A percentile compares a stretch with the other conserved stretches of the same genome.
Conservation (phyloP, 495 filamentous ascomycete species). For the Elasticomyces elasticus region DNA sequence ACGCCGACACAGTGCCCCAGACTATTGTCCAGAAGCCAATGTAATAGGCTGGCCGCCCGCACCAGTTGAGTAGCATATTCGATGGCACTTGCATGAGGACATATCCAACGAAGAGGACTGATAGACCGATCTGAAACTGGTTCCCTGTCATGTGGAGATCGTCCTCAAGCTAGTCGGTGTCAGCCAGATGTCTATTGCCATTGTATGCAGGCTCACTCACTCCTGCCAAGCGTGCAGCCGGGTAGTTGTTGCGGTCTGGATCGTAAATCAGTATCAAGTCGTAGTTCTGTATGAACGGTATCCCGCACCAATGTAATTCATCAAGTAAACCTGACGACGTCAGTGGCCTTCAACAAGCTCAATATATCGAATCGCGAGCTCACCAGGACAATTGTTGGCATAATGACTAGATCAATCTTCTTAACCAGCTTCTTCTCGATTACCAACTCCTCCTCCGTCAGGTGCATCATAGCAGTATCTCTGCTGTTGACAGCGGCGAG, state of each 20-base stretch:
- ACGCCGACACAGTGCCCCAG: conserved; percentile 42
- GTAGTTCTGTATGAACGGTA: not conserved
- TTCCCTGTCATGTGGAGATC: conserved; percentile 34
- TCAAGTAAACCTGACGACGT: conserved; percentile 23
- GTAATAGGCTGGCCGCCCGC: conserved; percentile 32
- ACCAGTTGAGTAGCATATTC: conserved; percentile 50
- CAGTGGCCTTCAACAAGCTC: not conserved
- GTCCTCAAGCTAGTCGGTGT: not conserved
- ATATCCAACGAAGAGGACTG: conserved; percentile 46
- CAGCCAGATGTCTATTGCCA: not conserved
- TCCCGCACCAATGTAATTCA: conserved; percentile 40
- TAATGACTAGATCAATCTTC: conserved; percentile 43
- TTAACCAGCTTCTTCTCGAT: conserved; percentile 39
- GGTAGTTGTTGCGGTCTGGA: conserved; percentile 43
- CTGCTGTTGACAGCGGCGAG: too few relatives aligned
- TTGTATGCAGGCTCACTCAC: not conserved
- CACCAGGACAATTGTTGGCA: conserved; percentile 40
- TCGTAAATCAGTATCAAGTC: not conserved
- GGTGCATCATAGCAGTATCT: too few relatives aligned
- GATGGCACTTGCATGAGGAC: conserved; percentile 40
- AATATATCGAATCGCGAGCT: not conserved
- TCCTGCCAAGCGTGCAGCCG: conserved; percentile 31
- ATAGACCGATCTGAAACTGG: conserved; percentile 42
- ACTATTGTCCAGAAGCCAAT: conserved; percentile 37
- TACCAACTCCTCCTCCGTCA: conserved; percentile 38